Base-by-base conservation (phyloP, 352 stramenopile genomes). In the Globisporangium irregulare region DNA sequence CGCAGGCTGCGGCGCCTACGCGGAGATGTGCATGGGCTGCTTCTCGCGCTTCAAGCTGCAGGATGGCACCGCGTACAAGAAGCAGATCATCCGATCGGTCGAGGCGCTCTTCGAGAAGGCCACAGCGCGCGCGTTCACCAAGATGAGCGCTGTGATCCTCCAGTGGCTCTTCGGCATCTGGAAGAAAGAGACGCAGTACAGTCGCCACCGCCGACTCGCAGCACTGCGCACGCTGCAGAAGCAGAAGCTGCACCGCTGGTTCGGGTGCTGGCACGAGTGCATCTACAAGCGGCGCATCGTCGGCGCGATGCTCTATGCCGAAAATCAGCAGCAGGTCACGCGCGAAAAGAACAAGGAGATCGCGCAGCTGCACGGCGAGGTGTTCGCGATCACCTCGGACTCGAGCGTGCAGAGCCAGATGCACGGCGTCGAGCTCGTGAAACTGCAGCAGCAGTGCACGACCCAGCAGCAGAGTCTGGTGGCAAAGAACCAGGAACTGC, bases 241-340 rank as follows among this genome's bases (percentile, higher is more conserved):
- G 5, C 69, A 75, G 20, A 70, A 66, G 0, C 62, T 90, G 54
- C 79, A 76, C 48, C 78, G 74, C 4, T 68, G 78, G 0, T 87
- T 78, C 69, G 72, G 69, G 10, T 73, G 59, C 29, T 93, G 86
- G 84, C 79, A 75, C n/a, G 59, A 77, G 15, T 86, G 84, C 59
- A 66, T 90, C 38, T 83, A 87, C 65, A 70, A 89, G 60, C 76
- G 84, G 2, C 76, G 84, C 34, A 82, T 89, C 24, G 57, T 92
- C 53, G 86, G 86, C n/a, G 86, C 86, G 0, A 91, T 92, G 80
- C 57, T 92, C 22, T 92, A 89, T 36, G 86, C 86, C 1, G 72
- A 90, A 36, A 68, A 78, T 9, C 75, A 93, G 65, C 82, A 91
- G 59, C 76, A 69, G 5, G 69, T 74, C 25, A 87, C 75, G 7